Percentiles rank a stretch among this genome's conserved stretches.
Conservation (phyloP, 202 grass and related monocot genomes). For the Carex sylvatica region DNA sequence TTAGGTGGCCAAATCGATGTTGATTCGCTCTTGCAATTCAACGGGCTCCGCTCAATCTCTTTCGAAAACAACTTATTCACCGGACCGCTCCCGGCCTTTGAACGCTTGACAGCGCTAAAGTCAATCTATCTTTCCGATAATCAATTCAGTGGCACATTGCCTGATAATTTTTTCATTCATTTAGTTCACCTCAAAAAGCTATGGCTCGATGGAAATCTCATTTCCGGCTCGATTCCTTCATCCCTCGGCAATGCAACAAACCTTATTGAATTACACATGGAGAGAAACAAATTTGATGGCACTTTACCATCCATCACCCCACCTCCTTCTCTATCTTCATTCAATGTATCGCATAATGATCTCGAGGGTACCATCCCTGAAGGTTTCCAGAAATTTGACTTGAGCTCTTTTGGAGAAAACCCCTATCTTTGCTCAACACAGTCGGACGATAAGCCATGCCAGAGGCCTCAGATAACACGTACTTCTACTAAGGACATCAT, state of each 20-base stretch:
- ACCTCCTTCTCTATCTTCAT: conserved; percentile 34
- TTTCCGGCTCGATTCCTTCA: conserved; percentile 51
- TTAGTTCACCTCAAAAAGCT: conserved; percentile 76
- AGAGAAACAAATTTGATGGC: conserved; percentile 56
- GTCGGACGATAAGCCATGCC: conserved; percentile 30
- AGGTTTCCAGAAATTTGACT: conserved; percentile 54
- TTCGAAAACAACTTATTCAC: conserved; percentile 58
- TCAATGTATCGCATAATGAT: conserved; percentile 65
- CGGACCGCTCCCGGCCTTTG: conserved; percentile 55
- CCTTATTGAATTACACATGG: conserved; percentile 68
- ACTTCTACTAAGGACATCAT: background rate
- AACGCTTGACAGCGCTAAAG: conserved; percentile 60
- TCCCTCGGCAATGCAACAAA: conserved; percentile 43
- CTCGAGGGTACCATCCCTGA: conserved; percentile 59
- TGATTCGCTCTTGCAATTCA: conserved; percentile 49
- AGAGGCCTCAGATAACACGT: background rate
- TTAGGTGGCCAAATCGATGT: conserved; percentile 61
- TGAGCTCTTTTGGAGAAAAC: conserved; percentile 48
- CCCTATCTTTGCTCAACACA: conserved; percentile 51
- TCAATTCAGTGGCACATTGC: conserved; percentile 52
- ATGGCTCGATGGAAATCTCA: conserved; percentile 61
- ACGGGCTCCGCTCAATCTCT: conserved; percentile 49
- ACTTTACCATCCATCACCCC: conserved; percentile 36
- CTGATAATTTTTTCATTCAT: conserved; percentile 53
- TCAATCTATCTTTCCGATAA: conserved; percentile 77